A percentile compares a stretch with the other conserved stretches of the same genome.
Evolutionary conservation across 352 stramenopile genomes (phyloP).

Genomic region (Pythium rhizo-oryzae): DNA sequence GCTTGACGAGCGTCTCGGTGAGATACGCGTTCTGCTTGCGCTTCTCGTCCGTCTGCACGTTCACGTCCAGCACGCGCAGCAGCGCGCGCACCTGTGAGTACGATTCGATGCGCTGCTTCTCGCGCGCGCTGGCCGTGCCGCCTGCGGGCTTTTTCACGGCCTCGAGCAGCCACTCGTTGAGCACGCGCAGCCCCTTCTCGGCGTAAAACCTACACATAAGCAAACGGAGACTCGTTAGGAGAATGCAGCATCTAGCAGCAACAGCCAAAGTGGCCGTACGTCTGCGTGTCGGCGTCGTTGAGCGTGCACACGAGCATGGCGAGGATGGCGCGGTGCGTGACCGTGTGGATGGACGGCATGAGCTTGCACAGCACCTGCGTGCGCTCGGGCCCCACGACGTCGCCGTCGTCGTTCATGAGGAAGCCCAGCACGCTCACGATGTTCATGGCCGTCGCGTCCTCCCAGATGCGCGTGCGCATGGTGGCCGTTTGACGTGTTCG

Average conservation of each 20-base stretch:
- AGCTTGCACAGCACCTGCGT: slow-evolving; percentile 83
- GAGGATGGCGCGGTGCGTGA: slow-evolving; percentile 75
- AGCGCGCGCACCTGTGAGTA: slow-evolving; percentile 79
- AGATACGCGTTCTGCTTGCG: slow-evolving; percentile 75
- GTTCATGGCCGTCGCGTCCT: slow-evolving; percentile 76
- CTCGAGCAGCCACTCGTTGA: slow-evolving; percentile 75
- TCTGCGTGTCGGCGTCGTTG: slow-evolving; percentile 69
- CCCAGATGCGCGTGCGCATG: slow-evolving; percentile 80
- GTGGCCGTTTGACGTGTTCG: background rate
- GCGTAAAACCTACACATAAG: slow-evolving; percentile 62
- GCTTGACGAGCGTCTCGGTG: slow-evolving; percentile 54
- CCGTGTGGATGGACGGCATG: slow-evolving; percentile 84
- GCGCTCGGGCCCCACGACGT: slow-evolving; percentile 70
- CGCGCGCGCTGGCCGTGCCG: slow-evolving; percentile 35
- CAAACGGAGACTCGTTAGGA: no score
- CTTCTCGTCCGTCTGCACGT: slow-evolving; percentile 63
- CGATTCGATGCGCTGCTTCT: slow-evolving; percentile 74
- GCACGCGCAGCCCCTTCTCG: slow-evolving; percentile 68
- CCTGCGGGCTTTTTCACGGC: slow-evolving; percentile 34
- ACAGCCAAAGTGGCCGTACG: slow-evolving; percentile 34
- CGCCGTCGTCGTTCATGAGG: slow-evolving; percentile 81
- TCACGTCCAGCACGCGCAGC: slow-evolving; percentile 70
- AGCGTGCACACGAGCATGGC: slow-evolving; percentile 72
- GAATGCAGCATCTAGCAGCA: no score
- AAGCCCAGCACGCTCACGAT: slow-evolving; percentile 81